A percentile compares a stretch with the other conserved stretches of the same genome.
These are phyloP conservation scores for Senecio squalidus DNA, from an alignment of 140 eudicot species.

Conservation along the genomic window DNA sequence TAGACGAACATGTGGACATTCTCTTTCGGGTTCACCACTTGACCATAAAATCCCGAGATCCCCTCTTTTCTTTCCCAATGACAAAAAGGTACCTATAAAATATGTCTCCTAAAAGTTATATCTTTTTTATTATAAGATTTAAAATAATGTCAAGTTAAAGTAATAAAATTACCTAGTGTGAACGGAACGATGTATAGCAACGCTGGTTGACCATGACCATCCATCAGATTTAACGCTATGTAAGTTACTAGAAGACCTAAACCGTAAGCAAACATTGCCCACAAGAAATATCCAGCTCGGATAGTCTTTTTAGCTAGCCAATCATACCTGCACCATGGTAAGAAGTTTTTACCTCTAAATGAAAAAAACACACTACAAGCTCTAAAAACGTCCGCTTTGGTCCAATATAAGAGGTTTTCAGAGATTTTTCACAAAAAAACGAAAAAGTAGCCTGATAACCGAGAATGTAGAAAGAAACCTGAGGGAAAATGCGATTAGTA, in stretches of 20 bases:
- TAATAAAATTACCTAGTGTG: constrained; percentile 48
- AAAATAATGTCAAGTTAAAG: background rate
- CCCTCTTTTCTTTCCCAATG: constrained; percentile 67
- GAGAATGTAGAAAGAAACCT: constrained; percentile 38
- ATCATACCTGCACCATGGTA: constrained; percentile 47
- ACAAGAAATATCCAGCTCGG: constrained; percentile 78
- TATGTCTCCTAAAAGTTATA: background rate
- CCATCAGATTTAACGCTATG: constrained; percentile 82
- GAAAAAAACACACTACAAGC: too few species aligned
- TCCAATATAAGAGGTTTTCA: too few species aligned
- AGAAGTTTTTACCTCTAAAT: too few species aligned
- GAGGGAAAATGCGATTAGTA: constrained; percentile 70
- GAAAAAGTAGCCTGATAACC: too few species aligned
- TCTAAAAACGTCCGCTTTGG: too few species aligned
- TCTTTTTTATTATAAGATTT: background rate
- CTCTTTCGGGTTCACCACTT: constrained; percentile 74
- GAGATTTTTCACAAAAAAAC: too few species aligned
- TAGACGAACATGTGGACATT: constrained; percentile 60
- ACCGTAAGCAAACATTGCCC: constrained; percentile 89
- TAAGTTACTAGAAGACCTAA: constrained; percentile 87
- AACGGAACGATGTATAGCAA: constrained; percentile 88
- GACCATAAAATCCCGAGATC: constrained; percentile 66
- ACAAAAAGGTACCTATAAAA: constrained; percentile 57
- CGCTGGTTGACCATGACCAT: constrained; percentile 94
- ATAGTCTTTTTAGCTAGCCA: constrained; percentile 77